These are phyloP conservation scores for Datura wrightii DNA, from an alignment of 257 asterid species.

Conservation along the genomic window DNA sequence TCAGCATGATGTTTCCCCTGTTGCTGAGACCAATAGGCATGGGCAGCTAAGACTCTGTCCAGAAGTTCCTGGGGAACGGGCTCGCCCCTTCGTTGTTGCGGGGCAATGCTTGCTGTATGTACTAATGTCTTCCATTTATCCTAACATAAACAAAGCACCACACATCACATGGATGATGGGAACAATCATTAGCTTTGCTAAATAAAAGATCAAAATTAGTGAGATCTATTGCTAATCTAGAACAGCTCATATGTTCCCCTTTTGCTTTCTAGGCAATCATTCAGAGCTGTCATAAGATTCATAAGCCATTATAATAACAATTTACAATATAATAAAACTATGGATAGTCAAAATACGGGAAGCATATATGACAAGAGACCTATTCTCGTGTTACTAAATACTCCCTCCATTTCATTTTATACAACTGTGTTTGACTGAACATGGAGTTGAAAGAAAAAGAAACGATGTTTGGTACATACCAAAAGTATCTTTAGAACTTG, in stretches of 20 bases:
- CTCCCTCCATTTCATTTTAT: neutral
- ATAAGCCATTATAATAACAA: slow-evolving; percentile 23
- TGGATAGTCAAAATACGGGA: neutral
- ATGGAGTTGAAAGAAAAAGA: no score
- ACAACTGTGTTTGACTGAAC: neutral
- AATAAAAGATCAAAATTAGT: neutral
- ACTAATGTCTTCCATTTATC: slow-evolving; percentile 94
- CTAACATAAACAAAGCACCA: slow-evolving; percentile 43
- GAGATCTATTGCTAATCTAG: slow-evolving; percentile 24
- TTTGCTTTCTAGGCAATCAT: slow-evolving; percentile 46
- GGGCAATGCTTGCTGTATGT: slow-evolving; percentile 86
- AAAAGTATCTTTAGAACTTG: neutral
- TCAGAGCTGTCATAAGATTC: slow-evolving; percentile 32
- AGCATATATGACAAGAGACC: slow-evolving; percentile 7
- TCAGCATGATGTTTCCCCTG: slow-evolving; percentile 54
- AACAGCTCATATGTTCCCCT: slow-evolving; percentile 31
- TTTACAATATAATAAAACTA: neutral
- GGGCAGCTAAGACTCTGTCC: slow-evolving; percentile 74
- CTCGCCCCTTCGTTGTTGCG: slow-evolving; percentile 89
- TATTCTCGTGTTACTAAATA: neutral
- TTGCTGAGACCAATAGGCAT: slow-evolving; percentile 74
- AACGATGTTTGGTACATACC: neutral
- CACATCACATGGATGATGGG: slow-evolving; percentile 27
- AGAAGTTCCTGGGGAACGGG: slow-evolving; percentile 88
- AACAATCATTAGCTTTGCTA: slow-evolving; percentile 1